Evolutionary conservation across 2,329 filamentous ascomycete genomes (phyloP).

Genomic region (Talaromyces albobiverticillius): DNA sequence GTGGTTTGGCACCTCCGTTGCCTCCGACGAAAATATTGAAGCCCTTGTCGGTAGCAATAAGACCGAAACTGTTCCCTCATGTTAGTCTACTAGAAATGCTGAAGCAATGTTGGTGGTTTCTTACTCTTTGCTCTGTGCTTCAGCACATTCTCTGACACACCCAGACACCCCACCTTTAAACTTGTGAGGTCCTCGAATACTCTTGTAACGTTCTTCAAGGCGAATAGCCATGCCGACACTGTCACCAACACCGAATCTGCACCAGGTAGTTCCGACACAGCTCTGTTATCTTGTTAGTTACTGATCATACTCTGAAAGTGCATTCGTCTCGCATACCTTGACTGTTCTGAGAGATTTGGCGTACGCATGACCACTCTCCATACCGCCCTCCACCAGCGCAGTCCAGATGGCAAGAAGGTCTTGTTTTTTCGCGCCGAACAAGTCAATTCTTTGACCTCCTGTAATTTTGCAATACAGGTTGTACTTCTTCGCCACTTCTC

Average conservation of each 20-base stretch:
- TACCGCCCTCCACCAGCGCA: conserved; percentile 73
- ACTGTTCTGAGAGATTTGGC: conserved; percentile 85
- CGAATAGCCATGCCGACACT: conserved; percentile 87
- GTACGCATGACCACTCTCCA: conserved; percentile 90
- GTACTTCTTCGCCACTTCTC: conserved; percentile 79
- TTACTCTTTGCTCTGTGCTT: conserved; percentile 88
- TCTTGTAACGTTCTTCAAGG: conserved; percentile 87
- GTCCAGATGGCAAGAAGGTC: conserved; percentile 81
- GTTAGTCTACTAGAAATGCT: neutral
- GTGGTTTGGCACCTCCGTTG: conserved; percentile 82
- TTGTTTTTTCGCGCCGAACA: conserved; percentile 88
- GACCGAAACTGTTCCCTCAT: conserved; percentile 64
- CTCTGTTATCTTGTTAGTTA: conserved; percentile 45
- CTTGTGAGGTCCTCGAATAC: conserved; percentile 84
- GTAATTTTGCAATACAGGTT: conserved; percentile 88
- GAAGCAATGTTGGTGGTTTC: conserved; percentile 23
- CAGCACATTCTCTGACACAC: conserved; percentile 88
- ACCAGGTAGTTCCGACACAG: conserved; percentile 90
- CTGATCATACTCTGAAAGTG: neutral
- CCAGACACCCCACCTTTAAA: conserved; percentile 87
- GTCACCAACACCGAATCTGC: conserved; percentile 82
- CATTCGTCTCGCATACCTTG: conserved; percentile 54
- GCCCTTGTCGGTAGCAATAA: conserved; percentile 88
- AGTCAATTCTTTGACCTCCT: conserved; percentile 84
- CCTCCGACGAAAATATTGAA: conserved; percentile 91